phyloP scores from a whole-genome alignment of 2,329 filamentous ascomycete species.

The Pseudopithomyces chartarum region DNA sequence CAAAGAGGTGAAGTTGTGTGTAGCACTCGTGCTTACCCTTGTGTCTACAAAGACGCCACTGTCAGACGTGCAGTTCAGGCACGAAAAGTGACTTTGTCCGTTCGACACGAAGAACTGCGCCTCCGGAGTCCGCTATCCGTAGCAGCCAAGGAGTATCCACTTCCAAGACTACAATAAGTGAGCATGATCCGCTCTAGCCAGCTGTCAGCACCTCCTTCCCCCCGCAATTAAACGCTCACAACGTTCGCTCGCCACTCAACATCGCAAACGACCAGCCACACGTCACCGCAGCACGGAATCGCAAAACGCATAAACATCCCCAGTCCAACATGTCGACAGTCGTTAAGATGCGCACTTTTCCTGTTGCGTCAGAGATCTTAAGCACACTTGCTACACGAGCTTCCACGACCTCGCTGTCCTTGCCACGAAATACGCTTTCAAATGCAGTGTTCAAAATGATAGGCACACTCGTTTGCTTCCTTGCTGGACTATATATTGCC shows the following conservation, averaged over 20 bases:
- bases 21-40: neutral
- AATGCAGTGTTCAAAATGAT: neutral
- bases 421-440: neutral
- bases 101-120: neutral
- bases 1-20: neutral
- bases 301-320: neutral
- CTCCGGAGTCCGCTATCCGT: slow-evolving; percentile 2
- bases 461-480: neutral
- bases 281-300: neutral
- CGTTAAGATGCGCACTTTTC: neutral
- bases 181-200: neutral
- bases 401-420: neutral
- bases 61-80: neutral
- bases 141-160: slow-evolving; percentile 1
- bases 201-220: neutral
- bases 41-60: neutral
- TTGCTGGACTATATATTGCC: neutral
- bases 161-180: slow-evolving; percentile 5
- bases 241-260: neutral
- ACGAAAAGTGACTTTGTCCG: neutral
- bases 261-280: neutral
- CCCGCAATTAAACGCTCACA: neutral
- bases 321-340: neutral
- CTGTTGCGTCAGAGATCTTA: neutral
- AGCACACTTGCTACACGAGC: neutral